Conservation (phyloP, 768 basidiomycete species). For the Fomitopsis pulvina region DNA sequence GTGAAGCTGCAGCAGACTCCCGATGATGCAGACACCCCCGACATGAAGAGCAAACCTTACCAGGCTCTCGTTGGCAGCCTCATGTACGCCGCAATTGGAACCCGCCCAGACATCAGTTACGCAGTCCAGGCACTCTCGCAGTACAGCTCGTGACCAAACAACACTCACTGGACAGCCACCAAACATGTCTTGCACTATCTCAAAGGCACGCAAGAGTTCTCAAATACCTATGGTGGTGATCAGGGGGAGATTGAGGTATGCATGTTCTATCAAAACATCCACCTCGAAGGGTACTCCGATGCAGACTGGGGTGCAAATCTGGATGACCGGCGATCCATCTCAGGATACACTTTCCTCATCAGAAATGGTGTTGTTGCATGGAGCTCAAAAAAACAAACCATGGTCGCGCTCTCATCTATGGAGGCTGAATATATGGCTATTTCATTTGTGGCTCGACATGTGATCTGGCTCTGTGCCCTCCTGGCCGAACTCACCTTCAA, state of each 20-base stretch:
- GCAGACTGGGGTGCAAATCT: neutral
- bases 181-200: too few species aligned
- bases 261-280: too few species aligned
- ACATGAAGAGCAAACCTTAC: constrained; percentile 15
- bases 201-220: too few species aligned
- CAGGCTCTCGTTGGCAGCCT: too few species aligned
- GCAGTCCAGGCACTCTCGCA: constrained; percentile 12
- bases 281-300: too few species aligned
- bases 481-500: constrained; percentile 11
- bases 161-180: too few species aligned
- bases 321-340: constrained; percentile 8
- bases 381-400: too few species aligned
- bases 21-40: neutral
- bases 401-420: too few species aligned
- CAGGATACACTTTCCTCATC: constrained; percentile 21
- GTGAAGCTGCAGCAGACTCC: constrained; percentile 4
- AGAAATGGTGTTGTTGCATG: constrained; percentile 20
- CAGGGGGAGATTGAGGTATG: too few species aligned
- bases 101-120: constrained; percentile 18
- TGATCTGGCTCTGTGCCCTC: constrained; percentile 20
- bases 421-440: constrained; percentile 31
- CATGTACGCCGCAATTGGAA: constrained; percentile 11
- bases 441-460: constrained; percentile 20
- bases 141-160: constrained; percentile 11
- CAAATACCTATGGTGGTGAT: too few species aligned